These are phyloP conservation scores for Boletus smithii DNA, from an alignment of 1,284 basidiomycete genomes.

Conservation along the genomic window DNA sequence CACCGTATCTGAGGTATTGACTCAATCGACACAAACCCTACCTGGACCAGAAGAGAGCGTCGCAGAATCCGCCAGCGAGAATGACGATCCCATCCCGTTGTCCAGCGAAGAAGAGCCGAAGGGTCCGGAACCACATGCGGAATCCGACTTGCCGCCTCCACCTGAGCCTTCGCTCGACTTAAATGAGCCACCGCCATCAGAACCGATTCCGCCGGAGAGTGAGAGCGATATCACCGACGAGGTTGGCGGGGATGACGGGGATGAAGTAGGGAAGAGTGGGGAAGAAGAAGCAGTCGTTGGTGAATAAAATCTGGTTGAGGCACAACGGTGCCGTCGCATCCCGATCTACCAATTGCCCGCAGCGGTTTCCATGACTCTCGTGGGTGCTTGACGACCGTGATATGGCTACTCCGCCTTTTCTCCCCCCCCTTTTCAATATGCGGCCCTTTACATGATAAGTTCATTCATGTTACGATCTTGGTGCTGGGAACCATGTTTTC, in stretches of 20 bases:
- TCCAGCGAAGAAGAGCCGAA: slow-evolving; percentile 5
- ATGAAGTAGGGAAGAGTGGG: slow-evolving; percentile 18
- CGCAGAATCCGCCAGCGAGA: slow-evolving; percentile 4
- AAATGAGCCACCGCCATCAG: slow-evolving; percentile 31
- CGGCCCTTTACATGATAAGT: background rate
- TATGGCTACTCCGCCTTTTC: no score
- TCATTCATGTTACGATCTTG: background rate
- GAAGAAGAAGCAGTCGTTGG: slow-evolving; percentile 18
- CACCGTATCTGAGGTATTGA: slow-evolving; percentile 3
- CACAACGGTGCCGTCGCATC: slow-evolving; percentile 21
- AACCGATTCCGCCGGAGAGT: slow-evolving; percentile 32
- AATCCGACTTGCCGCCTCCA: slow-evolving; percentile 3
- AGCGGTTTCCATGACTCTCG: background rate
- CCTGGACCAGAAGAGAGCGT: slow-evolving; percentile 5
- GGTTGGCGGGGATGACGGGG: slow-evolving; percentile 16
- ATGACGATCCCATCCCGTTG: background rate
- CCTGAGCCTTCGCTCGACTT: slow-evolving; percentile 24
- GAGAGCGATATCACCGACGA: slow-evolving; percentile 38
- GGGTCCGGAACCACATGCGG: slow-evolving; percentile 12
- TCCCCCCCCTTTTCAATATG: slow-evolving; percentile 15
- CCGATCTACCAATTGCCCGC: slow-evolving; percentile 5
- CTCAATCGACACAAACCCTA: slow-evolving; percentile 5
- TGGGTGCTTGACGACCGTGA: slow-evolving; percentile 17
- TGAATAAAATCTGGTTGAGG: slow-evolving; percentile 9
- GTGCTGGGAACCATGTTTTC: slow-evolving; percentile 2